Percentiles rank a stretch among this genome's conserved stretches.
Evolutionary conservation across 768 basidiomycete genomes (phyloP).

Genomic region (Rhodotorula graminis): DNA sequence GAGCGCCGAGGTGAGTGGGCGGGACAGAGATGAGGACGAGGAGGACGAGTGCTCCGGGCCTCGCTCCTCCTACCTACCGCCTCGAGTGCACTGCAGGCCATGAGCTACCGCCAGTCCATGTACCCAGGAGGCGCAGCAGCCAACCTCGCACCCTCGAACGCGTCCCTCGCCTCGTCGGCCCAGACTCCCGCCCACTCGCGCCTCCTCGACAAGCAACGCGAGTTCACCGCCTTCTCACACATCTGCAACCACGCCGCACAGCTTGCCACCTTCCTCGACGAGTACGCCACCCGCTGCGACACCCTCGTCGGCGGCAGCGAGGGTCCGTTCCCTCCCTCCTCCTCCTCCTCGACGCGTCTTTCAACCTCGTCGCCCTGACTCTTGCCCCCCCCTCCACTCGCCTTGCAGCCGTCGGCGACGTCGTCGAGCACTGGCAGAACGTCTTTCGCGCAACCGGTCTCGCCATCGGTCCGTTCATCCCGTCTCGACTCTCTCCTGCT

Average conservation of each 20-base stretch:
- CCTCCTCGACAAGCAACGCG: constrained; percentile 39
- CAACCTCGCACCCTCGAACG: not conserved
- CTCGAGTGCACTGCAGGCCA: not conserved
- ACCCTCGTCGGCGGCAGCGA: constrained; percentile 32
- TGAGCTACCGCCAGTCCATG: constrained; percentile 23
- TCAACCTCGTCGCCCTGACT: not conserved
- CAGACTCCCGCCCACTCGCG: not conserved
- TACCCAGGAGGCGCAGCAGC: constrained; percentile 5
- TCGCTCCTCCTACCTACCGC: not conserved
- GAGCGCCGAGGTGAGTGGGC: not conserved
- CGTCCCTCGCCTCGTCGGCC: not conserved
- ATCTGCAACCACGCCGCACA: constrained; percentile 23
- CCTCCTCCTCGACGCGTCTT: not conserved
- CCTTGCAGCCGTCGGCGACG: constrained; percentile 34
- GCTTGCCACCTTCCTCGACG: constrained; percentile 12
- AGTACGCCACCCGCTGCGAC: constrained; percentile 27
- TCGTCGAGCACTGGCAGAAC: constrained; percentile 43
- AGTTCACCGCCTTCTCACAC: constrained; percentile 30
- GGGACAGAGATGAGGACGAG: not conserved
- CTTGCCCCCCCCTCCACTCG: not conserved
- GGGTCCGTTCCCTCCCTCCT: constrained; percentile 13
- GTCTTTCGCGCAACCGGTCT: constrained; percentile 40
- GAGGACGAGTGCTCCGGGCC: too few species aligned
- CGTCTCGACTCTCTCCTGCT: too few species aligned
- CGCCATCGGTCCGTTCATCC: constrained; percentile 27